phyloP scores from a whole-genome alignment of 2,329 filamentous ascomycete genomes.

The Verticillium zaregamsianum region DNA sequence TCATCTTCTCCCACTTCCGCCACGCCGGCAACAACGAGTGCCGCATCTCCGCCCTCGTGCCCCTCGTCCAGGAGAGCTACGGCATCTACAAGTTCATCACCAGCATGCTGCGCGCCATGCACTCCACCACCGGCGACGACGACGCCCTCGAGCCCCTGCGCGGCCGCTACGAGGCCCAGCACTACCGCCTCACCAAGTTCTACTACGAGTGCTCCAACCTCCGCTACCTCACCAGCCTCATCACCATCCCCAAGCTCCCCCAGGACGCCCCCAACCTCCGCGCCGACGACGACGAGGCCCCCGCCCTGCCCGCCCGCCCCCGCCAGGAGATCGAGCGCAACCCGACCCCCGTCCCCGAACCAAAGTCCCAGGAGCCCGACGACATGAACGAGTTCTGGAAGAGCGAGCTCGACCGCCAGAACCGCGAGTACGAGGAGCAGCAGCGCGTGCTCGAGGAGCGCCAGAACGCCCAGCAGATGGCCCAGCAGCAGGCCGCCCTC shows the following conservation, averaged over 20 bases:
- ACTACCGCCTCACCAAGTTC: constrained; percentile 94
- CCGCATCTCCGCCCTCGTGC: constrained; percentile 88
- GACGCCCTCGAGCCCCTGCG: constrained; percentile 87
- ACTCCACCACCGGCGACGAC: constrained; percentile 89
- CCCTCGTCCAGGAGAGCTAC: constrained; percentile 94
- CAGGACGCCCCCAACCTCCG: constrained; percentile 90
- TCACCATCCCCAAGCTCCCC: constrained; percentile 92
- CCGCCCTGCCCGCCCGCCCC: constrained; percentile 75
- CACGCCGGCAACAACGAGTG: constrained; percentile 92
- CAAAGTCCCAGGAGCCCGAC: constrained; percentile 76
- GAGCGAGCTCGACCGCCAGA: constrained; percentile 82
- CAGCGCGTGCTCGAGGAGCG: constrained; percentile 84
- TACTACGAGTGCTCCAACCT: constrained; percentile 99
- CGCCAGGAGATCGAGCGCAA: constrained; percentile 68
- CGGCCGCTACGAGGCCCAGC: constrained; percentile 87
- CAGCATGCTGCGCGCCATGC: constrained; percentile 98
- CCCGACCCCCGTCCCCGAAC: constrained; percentile 61
- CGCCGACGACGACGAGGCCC: constrained; percentile 77
- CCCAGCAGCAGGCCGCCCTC: constrained; percentile 77
- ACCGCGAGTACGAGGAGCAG: constrained; percentile 92
- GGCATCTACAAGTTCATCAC: constrained; percentile 99
- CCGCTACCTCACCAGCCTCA: constrained; percentile 91
- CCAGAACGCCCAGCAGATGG: constrained; percentile 74
- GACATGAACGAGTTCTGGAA: constrained; percentile 99
- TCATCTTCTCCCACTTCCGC: constrained; percentile 96